Evolutionary conservation across 495 filamentous ascomycete genomes (phyloP), one percentile per base, ranked within the genome.

Genomic region (Collariella sp.): DNA sequence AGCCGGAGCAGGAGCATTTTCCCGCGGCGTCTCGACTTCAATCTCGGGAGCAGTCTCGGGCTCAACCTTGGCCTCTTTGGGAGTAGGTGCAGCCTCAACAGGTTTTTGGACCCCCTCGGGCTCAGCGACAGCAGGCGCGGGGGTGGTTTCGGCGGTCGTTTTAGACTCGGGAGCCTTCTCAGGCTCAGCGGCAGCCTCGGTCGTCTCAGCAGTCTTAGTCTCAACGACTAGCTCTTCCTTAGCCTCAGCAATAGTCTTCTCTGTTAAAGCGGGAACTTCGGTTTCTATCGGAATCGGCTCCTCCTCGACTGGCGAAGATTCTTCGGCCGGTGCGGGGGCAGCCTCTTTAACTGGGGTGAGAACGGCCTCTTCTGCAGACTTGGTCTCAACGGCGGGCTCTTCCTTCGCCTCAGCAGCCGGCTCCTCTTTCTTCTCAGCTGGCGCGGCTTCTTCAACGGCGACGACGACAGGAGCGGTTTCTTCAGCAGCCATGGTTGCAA

Each of bases 81-180:
- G 2, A 11, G 31, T 12, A 16, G 52, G 31, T 29, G 46, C 34
- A 7, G 46, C 53, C 36, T 55, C 38, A 3, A 43, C 6, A 16
- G 38, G 26, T 26, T 55, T 23, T 19, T 50, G 52, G 3, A 20
- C 7, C 18, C 54, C 53, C 11, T 51, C 54, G 34, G 46, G 22
- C 38, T 62, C 39, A 12, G n/a, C n/a, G n/a, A n/a, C n/a, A n/a
- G n/a, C n/a, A n/a, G 26, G 5, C 26, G 26, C 26, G 9, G 26
- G 26, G 5, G 26, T 9, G 26, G 4, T 9, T 4, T 9, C 9
- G 9, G 26, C 26, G 9, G 26, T 9, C 26, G 4, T 31, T 9
- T 31, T 9, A 4, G 26, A 9, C 26, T 5, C 26, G 9, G 26
- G 26, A 31, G 9, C 9, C 26, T 31, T 9, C 26, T 31, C 26